Conservation (phyloP, 1,284 basidiomycete species). For the Erythrobasidium hasegawianum region DNA sequence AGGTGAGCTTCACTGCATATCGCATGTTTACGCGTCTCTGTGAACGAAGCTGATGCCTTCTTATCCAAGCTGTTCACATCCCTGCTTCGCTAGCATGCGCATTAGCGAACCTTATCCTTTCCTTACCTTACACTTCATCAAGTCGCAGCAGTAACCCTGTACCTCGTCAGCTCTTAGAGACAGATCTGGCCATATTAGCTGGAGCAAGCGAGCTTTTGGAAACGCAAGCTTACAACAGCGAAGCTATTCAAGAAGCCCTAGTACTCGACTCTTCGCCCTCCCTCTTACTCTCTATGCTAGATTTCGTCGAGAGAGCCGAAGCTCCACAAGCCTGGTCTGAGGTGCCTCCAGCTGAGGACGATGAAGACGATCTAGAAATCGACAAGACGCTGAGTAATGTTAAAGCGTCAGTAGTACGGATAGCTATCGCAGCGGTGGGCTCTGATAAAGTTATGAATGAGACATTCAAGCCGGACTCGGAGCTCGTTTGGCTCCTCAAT, state of each 20-base stretch:
- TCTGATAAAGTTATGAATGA: conserved; percentile 73
- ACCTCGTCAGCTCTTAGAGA: conserved; percentile 6
- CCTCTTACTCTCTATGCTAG: conserved; percentile 33
- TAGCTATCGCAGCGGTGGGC: conserved; percentile 75
- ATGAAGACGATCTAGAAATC: conserved; percentile 51
- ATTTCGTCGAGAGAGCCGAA: conserved; percentile 41
- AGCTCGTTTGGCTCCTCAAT: conserved; percentile 57
- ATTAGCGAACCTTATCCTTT: too few species aligned
- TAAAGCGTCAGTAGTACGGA: conserved; percentile 77
- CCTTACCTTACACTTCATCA: too few species aligned
- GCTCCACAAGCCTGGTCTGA: conserved; percentile 37
- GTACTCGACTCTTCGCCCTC: conserved; percentile 3
- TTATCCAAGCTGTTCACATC: too few species aligned
- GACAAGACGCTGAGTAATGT: conserved; percentile 71
- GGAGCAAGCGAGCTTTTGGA: conserved; percentile 20
- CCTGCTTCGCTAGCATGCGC: too few species aligned
- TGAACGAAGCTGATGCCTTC: too few species aligned
- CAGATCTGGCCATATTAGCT: conserved; percentile 23
- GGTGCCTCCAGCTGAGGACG: conserved; percentile 37
- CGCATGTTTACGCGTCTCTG: too few species aligned
- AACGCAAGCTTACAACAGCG: conserved; percentile 2
- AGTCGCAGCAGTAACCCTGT: too few species aligned
- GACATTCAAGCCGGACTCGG: conserved; percentile 52
- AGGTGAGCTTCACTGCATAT: neutral
- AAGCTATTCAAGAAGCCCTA: conserved; percentile 15